A percentile compares a stretch with the other conserved stretches of the same genome.
Evolutionary conservation across 1,139 yeast species (phyloP).

Genomic region (Blastobotrys raffinosifermentans): DNA sequence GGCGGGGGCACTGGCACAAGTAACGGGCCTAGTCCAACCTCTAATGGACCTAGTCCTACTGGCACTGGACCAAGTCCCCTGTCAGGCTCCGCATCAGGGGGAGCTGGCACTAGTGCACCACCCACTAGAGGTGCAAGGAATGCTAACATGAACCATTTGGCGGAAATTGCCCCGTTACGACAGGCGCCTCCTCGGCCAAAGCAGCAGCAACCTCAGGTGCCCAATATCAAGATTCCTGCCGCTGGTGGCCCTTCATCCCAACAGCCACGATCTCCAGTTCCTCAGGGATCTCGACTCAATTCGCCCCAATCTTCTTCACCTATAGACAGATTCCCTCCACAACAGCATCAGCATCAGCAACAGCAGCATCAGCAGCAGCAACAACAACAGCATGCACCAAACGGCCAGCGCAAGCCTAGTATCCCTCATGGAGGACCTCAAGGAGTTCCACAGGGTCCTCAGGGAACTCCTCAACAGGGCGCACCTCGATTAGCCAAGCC

Average conservation of each 20-base stretch:
- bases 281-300: too few relatives aligned
- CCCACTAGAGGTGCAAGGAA: conserved; percentile 18
- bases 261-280: too few relatives aligned
- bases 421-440: too few relatives aligned
- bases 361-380: too few relatives aligned
- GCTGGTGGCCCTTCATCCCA: background rate
- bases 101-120: too few relatives aligned
- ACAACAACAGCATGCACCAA: too few relatives aligned
- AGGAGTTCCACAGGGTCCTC: too few relatives aligned
- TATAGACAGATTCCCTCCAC: too few relatives aligned
- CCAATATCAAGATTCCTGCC: conserved; percentile 3
- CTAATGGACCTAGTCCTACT: conserved; percentile 2
- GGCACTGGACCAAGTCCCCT: conserved; percentile 7
- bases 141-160: conserved; percentile 24
- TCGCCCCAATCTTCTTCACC: too few relatives aligned
- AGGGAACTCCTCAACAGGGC: background rate
- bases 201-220: conserved; percentile 1
- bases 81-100: conserved; percentile 9
- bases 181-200: conserved; percentile 25
- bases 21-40: background rate
- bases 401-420: too few relatives aligned
- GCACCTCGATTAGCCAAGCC: background rate
- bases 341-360: too few relatives aligned
- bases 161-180: conserved; percentile 27
- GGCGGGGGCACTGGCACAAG: background rate